Base-by-base conservation (phyloP, 345 rosid genomes). In the Carallia brachiata region DNA sequence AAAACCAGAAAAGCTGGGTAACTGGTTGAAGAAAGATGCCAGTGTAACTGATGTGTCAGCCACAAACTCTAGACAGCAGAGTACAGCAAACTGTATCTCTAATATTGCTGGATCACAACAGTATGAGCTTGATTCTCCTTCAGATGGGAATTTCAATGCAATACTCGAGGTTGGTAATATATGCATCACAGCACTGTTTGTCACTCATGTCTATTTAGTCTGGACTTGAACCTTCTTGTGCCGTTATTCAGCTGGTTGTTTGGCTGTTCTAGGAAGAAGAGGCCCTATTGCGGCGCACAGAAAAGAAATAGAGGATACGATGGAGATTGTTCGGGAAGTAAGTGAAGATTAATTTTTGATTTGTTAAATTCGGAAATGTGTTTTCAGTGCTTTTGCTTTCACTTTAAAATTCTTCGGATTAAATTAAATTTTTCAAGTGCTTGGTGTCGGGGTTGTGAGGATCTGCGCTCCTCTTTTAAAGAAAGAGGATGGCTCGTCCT, bases 321-420 rank as follows among this genome's bases (percentile, higher is more conserved):
- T 95, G 97, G 97, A 90, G 79, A 95, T 92, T 66, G 97, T 90
- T 68, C 97, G 97, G 4, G 99, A 95, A 83, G 98, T 91, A 84
- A 83, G 87, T 74, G 56, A 53, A 17, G 59, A 61, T 37, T 16
- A 9, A 9, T 57, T 28, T 18, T 40, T 16, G 54, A 2, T 18
- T 60, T 63, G 9, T 74, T 73, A 4, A 64, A 6, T 34, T 61
- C 6, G 6, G 60, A 56, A 27, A 8, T 56, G 9, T 1, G 12
- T 23, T 56, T 56, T 8, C 32, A 27, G 16, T 3, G 7, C 15
- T 56, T 23, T 44, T 44, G 1, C 16, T 44, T 44, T 44, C 50
- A 44, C 50, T 44, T 44, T 44, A 15, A 40, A 40, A 40, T 40
- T 40, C 15, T 40, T 40, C 15, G 4, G 16, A 12, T 44, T 44